Percentiles rank a stretch among this genome's conserved stretches.
These are phyloP conservation scores for bread wheat (Triticum aestivum) DNA, from an alignment of 176 grass and related monocot species.

Conservation along the genomic window DNA sequence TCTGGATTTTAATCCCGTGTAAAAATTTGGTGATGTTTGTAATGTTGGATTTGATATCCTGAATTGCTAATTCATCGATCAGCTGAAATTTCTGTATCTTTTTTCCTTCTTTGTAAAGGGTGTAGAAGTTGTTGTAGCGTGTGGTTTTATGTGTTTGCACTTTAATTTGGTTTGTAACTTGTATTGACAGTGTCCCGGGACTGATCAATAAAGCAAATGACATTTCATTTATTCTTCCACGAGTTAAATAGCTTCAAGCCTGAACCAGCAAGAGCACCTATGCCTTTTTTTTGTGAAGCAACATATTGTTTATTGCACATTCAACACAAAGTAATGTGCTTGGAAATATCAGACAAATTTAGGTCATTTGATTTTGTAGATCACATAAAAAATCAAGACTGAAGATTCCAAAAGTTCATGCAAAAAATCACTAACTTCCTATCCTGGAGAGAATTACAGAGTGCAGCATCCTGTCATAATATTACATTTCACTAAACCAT, in stretches of 20 bases:
- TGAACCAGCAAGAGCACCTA: neutral
- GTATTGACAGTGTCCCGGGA: constrained; percentile 6
- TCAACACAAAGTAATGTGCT: neutral
- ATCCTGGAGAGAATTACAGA: constrained; percentile 25
- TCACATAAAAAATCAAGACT: neutral
- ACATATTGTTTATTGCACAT: neutral
- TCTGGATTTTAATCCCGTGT: constrained; percentile 3
- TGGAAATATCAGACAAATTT: neutral
- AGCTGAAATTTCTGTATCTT: neutral
- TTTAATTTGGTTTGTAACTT: constrained; percentile 17
- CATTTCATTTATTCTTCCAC: neutral
- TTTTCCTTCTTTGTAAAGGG: neutral
- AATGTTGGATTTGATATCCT: neutral
- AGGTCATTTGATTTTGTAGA: neutral
- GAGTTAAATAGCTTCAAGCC: neutral
- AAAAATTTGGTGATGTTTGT: neutral
- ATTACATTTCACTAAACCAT: constrained; percentile 37
- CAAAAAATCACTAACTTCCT: constrained; percentile 25
- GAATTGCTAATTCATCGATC: constrained; percentile 27
- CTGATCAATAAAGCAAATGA: neutral
- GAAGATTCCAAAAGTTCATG: neutral
- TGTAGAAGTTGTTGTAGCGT: constrained; percentile 21
- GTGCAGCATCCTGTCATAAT: constrained; percentile 30
- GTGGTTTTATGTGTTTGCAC: neutral
- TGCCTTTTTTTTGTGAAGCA: neutral